These are phyloP conservation scores for Xylariales sp. DNA, from an alignment of 2,329 filamentous ascomycete species.

Conservation along the genomic window DNA sequence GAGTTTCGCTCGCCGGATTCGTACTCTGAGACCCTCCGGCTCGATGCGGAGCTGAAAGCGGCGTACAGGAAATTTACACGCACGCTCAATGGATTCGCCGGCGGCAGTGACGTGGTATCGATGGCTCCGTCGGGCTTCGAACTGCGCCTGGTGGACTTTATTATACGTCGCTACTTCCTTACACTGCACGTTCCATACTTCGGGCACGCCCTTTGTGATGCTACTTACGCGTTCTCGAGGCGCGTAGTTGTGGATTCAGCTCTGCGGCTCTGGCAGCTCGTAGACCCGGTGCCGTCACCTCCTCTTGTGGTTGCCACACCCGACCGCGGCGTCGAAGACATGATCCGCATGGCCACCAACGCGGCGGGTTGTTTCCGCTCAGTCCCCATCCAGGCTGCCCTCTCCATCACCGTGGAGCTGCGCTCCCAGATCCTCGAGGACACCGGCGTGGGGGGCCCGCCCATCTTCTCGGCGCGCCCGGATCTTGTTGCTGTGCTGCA, in stretches of 20 bases:
- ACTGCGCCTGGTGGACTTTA: conserved; percentile 41
- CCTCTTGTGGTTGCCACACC: not conserved
- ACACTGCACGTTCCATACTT: conserved; percentile 53
- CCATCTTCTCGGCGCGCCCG: conserved; percentile 26
- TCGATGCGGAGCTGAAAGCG: conserved; percentile 36
- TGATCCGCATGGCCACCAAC: conserved; percentile 32
- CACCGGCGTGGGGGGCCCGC: conserved; percentile 29
- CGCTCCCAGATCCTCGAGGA: conserved; percentile 35
- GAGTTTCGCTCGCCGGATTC: conserved; percentile 28
- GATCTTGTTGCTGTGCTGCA: conserved; percentile 38
- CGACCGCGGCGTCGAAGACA: too few species aligned
- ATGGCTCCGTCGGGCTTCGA: conserved; percentile 30
- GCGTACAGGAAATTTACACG: conserved; percentile 36
- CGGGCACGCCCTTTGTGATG: conserved; percentile 30
- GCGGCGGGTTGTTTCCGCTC: conserved; percentile 37
- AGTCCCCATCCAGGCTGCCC: conserved; percentile 25
- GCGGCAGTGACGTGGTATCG: conserved; percentile 9
- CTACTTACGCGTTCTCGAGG: conserved; percentile 45
- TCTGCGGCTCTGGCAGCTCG: conserved; percentile 39
- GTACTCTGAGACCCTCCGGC: conserved; percentile 39
- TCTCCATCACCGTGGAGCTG: conserved; percentile 37
- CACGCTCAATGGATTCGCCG: conserved; percentile 22
- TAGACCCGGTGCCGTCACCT: conserved; percentile 22
- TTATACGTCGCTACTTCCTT: conserved; percentile 50
- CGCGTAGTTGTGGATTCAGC: conserved; percentile 43